Base-by-base conservation (phyloP, 805 yeast species). In the Candida xiaguanensis region DNA sequence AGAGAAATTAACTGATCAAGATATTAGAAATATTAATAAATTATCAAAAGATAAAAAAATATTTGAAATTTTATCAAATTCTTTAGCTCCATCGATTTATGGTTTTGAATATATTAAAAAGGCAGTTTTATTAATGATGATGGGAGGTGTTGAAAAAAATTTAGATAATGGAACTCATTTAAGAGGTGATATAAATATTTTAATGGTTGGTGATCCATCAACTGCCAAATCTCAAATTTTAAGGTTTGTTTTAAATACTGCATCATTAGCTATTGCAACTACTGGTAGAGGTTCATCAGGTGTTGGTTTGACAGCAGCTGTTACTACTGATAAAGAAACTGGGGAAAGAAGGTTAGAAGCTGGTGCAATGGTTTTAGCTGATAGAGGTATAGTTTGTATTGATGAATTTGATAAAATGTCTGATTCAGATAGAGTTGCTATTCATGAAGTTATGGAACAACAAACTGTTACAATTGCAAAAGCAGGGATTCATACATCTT, bases 261-360 rank as follows among this genome's bases (percentile, higher is more conserved):
- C 99, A 1, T 73, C 95, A 1, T 70, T 93, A 51, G 98, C 98
- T 3, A 89, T 93, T 51, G 97, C 98, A 19, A 93, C 99, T 1
- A 93, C 99, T 0, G 99, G 99, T 70, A 81, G 96, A 61, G 99
- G 99, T 47, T 91, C 98, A n/a, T 90, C 98, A 1, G 99, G 99
- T 61, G 99, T 93, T 32, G 99, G 99, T 87, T 75, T 93, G 55
- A 93, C 99, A 0, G 99, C 99, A 14, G 99, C 99, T 1, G 99
- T 93, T 2, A 90, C 97, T 5, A 77, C 90, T 1, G 99, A 93
- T 63, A 84, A 82, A 54, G 99, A 93, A 62, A 93, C 99, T 0
- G 98, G 98, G 44, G 99, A 93, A 65, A 75, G 97, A 54, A 77
- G 95, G 51, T 70, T 93, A 48, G 99, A 93, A 65, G 99, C 98